phyloP scores from a whole-genome alignment of 2,329 filamentous ascomycete species.

The Fusarium pseudocircinatum region DNA sequence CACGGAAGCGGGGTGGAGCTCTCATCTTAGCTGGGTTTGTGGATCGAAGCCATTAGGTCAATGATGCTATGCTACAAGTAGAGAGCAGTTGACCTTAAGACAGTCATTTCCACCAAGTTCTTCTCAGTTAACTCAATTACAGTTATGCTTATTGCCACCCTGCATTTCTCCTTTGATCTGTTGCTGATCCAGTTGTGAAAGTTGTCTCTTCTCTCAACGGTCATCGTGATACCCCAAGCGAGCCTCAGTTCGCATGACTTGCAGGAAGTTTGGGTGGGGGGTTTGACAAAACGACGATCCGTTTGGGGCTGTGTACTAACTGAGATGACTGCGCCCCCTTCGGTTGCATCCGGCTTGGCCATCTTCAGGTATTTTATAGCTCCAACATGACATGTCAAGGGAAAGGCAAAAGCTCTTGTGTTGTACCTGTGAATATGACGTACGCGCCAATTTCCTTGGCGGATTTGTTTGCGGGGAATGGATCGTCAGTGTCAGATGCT shows the following conservation, averaged over 20 bases:
- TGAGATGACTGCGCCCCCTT: background rate
- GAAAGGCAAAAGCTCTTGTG: background rate
- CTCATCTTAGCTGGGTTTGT: background rate
- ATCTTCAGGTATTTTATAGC: background rate
- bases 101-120: background rate
- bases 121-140: too few relatives aligned
- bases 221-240: background rate
- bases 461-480: background rate
- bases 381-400: background rate
- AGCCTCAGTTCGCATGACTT: background rate
- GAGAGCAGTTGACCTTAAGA: background rate
- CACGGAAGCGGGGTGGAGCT: background rate
- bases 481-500: background rate
- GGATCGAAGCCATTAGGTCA: background rate
- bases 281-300: background rate
- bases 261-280: background rate
- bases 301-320: conserved; percentile 1
- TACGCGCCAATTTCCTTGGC: background rate
- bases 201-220: background rate
- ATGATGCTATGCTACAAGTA: background rate
- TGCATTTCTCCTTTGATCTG: background rate
- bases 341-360: background rate
- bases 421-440: background rate
- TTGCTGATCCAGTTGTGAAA: background rate
- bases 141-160: background rate